Percentiles rank a stretch among this genome's conserved stretches.
Evolutionary conservation across 208 protist species (phyloP).

Genomic region (Leishmania martiniquensis): DNA sequence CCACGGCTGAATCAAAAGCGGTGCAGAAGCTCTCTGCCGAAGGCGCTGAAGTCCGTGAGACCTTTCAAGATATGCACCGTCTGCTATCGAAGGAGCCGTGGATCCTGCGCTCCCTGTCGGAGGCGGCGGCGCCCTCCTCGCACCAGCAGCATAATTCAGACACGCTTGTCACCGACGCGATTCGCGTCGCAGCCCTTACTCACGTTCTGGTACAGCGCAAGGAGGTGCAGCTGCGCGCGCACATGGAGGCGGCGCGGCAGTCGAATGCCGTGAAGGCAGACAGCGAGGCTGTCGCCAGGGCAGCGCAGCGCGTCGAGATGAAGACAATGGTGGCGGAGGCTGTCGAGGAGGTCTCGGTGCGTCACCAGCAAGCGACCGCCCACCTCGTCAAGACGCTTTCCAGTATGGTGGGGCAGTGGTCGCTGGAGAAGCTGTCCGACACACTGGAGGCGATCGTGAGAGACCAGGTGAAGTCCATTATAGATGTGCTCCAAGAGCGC

Average conservation of each 20-base stretch:
- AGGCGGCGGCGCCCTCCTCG: background rate
- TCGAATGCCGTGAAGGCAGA: slow-evolving; percentile 15
- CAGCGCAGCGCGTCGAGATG: slow-evolving; percentile 40
- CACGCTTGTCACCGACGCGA: slow-evolving; percentile 15
- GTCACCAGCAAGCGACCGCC: slow-evolving; percentile 66
- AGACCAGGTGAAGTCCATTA: slow-evolving; percentile 40
- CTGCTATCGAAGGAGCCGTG: slow-evolving; percentile 24
- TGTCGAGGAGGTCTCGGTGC: slow-evolving; percentile 62
- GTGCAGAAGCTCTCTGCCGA: slow-evolving; percentile 5
- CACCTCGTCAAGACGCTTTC: slow-evolving; percentile 65
- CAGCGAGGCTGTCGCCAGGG: slow-evolving; percentile 29
- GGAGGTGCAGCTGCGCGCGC: slow-evolving; percentile 30
- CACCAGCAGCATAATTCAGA: slow-evolving; percentile 13
- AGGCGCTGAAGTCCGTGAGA: slow-evolving; percentile 2
- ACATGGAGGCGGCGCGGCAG: slow-evolving; percentile 21
- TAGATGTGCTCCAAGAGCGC: slow-evolving; percentile 45
- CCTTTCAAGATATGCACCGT: slow-evolving; percentile 28
- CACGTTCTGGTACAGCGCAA: slow-evolving; percentile 23
- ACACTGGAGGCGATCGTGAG: slow-evolving; percentile 47
- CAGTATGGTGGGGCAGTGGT: slow-evolving; percentile 60
- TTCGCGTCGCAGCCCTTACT: slow-evolving; percentile 22
- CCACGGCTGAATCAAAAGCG: background rate
- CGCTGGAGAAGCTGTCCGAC: slow-evolving; percentile 60
- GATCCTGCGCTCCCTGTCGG: background rate
- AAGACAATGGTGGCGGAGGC: slow-evolving; percentile 59